Evolutionary conservation across 805 yeast species (phyloP), one percentile per base, ranked within the genome.

Genomic region (Candida wancherniae): DNA sequence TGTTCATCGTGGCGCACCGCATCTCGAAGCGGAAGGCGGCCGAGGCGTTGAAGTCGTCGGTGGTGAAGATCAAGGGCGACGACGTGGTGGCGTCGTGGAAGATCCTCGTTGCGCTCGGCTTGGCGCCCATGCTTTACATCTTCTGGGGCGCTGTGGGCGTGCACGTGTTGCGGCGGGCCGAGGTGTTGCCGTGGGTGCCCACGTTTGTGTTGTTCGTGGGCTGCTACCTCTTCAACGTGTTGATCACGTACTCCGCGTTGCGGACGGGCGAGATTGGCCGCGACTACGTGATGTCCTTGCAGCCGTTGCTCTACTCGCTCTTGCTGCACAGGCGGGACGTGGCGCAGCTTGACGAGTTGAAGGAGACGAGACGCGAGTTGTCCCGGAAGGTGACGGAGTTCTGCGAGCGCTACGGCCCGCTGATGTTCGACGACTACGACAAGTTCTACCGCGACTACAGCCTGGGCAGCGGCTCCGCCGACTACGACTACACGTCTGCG

Each of bases 31-130:
- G 42, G 23, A 64, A 63, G 41, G 67, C 67, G 18, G 47, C 45
- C 13, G 58, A 60, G 35, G 70, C 69, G 11, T 48, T 64, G 29
- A 63, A 58, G 3, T 55, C 51, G 2, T 60, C 67, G 1, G 53
- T 53, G 14, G 71, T 64, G 7, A 64, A 64, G 31, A 53, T 64
- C 37, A 54, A 58, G 29, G 71, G 68, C 22, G 55, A 50, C 11
- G 70, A 64, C 45, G 70, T 64, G 15, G 45, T 64, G 27, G 59
- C 64, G 5, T 58, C 69, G 1, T 64, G 70, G 70, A 64, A 64
- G 39, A 62, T 62, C 11, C 40, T 64, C 18, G 69, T 64, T 19
- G 69, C 69, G 0, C 46, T 64, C 28, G 63, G 55, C 1, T 42
- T 62, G 19, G 70, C 70, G 1, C 70, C 70, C 4, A 46, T 52